These are phyloP conservation scores for Solanum chiquidenum DNA, from an alignment of 257 asterid genomes.

Conservation along the genomic window DNA sequence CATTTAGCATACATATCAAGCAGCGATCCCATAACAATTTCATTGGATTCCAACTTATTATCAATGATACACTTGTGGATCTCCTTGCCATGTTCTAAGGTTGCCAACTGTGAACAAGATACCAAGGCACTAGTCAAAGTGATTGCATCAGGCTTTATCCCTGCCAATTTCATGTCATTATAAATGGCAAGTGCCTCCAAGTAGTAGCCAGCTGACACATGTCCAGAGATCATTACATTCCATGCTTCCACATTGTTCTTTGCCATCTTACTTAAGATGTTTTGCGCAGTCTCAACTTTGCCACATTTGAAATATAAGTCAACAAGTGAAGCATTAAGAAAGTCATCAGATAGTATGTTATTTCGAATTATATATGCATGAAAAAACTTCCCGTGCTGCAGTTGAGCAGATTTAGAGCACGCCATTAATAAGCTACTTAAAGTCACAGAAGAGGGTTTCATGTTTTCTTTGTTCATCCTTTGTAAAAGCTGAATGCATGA, in stretches of 20 bases:
- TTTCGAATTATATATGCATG: constrained; percentile 51
- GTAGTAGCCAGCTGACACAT: constrained; percentile 55
- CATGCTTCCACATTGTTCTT: constrained; percentile 42
- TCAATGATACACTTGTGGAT: constrained; percentile 32
- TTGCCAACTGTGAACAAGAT: constrained; percentile 67
- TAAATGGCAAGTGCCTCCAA: constrained; percentile 54
- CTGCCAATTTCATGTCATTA: constrained; percentile 36
- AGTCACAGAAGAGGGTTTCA: constrained; percentile 42
- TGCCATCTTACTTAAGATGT: constrained; percentile 24
- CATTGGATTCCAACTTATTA: constrained; percentile 32
- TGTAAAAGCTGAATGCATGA: constrained; percentile 41
- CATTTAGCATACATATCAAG: constrained; percentile 86
- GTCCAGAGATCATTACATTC: constrained; percentile 83
- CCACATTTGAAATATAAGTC: constrained; percentile 75
- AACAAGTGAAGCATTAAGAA: constrained; percentile 39
- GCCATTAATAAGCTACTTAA: constrained; percentile 46
- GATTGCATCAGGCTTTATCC: constrained; percentile 47
- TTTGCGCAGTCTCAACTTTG: constrained; percentile 28
- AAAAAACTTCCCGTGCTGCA: constrained; percentile 44
- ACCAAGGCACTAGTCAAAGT: constrained; percentile 52
- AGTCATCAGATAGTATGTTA: constrained; percentile 23
- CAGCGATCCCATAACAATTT: constrained; percentile 63
- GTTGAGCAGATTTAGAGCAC: constrained; percentile 53
- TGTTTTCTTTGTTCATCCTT: constrained; percentile 37
- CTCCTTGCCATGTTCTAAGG: constrained; percentile 59